These are phyloP conservation scores for Mikania micrantha DNA, from an alignment of 129 eudicot species.

Conservation along the genomic window DNA sequence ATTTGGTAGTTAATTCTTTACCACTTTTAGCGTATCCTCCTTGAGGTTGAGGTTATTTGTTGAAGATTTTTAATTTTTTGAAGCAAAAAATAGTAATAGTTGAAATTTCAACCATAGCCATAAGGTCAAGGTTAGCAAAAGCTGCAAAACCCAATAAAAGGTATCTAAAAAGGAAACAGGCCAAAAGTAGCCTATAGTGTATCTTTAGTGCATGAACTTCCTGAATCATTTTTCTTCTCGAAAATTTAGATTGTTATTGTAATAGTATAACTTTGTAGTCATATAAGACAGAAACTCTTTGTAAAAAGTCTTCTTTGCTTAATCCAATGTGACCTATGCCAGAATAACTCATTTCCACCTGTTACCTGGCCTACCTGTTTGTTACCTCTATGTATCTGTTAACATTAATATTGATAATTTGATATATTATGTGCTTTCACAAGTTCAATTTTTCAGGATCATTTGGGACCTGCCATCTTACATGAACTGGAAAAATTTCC, in stretches of 20 bases:
- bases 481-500: constrained; percentile 97
- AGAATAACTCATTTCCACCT: neutral
- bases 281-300: neutral
- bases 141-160: neutral
- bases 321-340: neutral
- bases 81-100: neutral
- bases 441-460: constrained; percentile 64
- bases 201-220: neutral
- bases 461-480: constrained; percentile 87
- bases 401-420: neutral
- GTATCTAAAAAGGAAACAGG: neutral
- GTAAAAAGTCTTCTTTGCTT: neutral
- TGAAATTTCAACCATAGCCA: neutral
- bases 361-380: neutral
- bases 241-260: neutral
- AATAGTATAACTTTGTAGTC: neutral
- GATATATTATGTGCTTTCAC: constrained; percentile 28
- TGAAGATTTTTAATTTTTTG: neutral
- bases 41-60: neutral
- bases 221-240: neutral
- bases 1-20: neutral
- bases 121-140: neutral
- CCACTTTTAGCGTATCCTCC: neutral
- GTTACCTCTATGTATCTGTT: neutral
- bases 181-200: neutral